Conservation (phyloP, 2,329 filamentous ascomycete genomes). For the Nannizziopsis barbatae region DNA sequence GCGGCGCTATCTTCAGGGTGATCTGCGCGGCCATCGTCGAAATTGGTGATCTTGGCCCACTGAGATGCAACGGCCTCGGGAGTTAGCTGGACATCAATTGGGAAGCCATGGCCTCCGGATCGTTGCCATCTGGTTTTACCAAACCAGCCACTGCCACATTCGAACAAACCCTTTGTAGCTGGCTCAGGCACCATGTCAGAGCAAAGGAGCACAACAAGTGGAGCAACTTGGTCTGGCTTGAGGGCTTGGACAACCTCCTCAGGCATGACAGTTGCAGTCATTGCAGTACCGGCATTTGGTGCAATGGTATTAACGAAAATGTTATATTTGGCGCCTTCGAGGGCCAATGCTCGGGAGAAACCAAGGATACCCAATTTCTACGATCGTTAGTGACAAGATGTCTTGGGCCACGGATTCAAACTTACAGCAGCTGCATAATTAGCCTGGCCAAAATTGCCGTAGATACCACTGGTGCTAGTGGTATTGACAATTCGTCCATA, state of each 20-base stretch:
- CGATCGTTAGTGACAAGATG: slow-evolving; percentile 14
- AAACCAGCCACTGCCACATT: slow-evolving; percentile 90
- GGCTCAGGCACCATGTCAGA: slow-evolving; percentile 76
- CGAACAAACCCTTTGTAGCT: slow-evolving; percentile 77
- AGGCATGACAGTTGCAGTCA: slow-evolving; percentile 89
- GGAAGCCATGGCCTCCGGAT: slow-evolving; percentile 79
- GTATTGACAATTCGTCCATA: slow-evolving; percentile 96
- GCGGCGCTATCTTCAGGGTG: slow-evolving; percentile 70
- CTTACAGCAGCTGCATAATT: slow-evolving; percentile 86
- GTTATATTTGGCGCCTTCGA: slow-evolving; percentile 94
- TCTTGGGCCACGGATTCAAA: slow-evolving; percentile 22
- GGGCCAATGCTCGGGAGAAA: slow-evolving; percentile 81
- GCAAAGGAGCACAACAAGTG: slow-evolving; percentile 75
- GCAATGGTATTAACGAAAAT: slow-evolving; percentile 98
- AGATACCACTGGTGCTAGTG: slow-evolving; percentile 91
- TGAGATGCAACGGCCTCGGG: slow-evolving; percentile 70
- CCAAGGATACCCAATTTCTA: slow-evolving; percentile 87
- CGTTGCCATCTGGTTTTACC: slow-evolving; percentile 92
- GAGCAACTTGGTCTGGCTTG: slow-evolving; percentile 97
- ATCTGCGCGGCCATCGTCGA: slow-evolving; percentile 77
- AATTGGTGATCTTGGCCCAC: slow-evolving; percentile 71
- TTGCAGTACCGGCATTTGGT: slow-evolving; percentile 88
- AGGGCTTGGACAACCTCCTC: slow-evolving; percentile 97
- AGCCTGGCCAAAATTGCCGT: slow-evolving; percentile 97
- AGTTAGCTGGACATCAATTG: slow-evolving; percentile 67